phyloP scores from a whole-genome alignment of 768 basidiomycete genomes.

The Russula emetica region DNA sequence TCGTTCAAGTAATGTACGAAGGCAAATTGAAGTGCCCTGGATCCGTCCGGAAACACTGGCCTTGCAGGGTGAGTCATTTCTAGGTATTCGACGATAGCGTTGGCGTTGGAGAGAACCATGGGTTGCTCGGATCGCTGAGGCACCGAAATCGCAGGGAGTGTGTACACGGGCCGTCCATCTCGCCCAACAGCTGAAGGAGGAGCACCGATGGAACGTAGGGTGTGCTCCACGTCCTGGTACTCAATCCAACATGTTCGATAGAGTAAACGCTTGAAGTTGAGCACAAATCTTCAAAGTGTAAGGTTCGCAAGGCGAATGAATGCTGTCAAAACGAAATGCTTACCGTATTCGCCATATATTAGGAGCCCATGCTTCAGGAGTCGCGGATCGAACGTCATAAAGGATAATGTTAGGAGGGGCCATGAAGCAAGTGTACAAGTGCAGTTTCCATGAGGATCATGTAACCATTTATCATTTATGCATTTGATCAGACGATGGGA shows the following conservation, averaged over 20 bases:
- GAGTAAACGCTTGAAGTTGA: slow-evolving; percentile 72
- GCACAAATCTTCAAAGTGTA: slow-evolving; percentile 47
- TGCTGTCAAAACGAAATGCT: slow-evolving; percentile 12
- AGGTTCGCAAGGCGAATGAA: neutral
- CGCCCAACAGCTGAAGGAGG: slow-evolving; percentile 49
- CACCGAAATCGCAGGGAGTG: slow-evolving; percentile 67
- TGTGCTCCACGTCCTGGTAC: slow-evolving; percentile 61
- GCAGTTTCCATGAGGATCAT: neutral
- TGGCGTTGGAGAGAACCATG: slow-evolving; percentile 53
- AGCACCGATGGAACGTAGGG: slow-evolving; percentile 54
- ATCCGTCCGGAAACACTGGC: slow-evolving; percentile 65
- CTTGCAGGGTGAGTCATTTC: slow-evolving; percentile 65
- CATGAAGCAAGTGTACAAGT: slow-evolving; percentile 32
- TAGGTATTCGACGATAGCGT: slow-evolving; percentile 67
- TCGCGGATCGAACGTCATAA: slow-evolving; percentile 61
- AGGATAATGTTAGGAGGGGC: slow-evolving; percentile 53
- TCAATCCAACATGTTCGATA: slow-evolving; percentile 71
- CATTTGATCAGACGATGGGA: neutral
- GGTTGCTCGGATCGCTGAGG: slow-evolving; percentile 45
- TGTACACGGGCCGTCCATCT: slow-evolving; percentile 60
- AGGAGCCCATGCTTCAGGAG: slow-evolving; percentile 69
- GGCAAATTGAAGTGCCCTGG: slow-evolving; percentile 60
- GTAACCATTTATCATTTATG: slow-evolving; percentile 25
- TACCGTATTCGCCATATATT: slow-evolving; percentile 71
- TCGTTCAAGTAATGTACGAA: slow-evolving; percentile 71